phyloP scores from a whole-genome alignment of 371 early-diverging fungal genomes.

The Batkoa obscura region DNA sequence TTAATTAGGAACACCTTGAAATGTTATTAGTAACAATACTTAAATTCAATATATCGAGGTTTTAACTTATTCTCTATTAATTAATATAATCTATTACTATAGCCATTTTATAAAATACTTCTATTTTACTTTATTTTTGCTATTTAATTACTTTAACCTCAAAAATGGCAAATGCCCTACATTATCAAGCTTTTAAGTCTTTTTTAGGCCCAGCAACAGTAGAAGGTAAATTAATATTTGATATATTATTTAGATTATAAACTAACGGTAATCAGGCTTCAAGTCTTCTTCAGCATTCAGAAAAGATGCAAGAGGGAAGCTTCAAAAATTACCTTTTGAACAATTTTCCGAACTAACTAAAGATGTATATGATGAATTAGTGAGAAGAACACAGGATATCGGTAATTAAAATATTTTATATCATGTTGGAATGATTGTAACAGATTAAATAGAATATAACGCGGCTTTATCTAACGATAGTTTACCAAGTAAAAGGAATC shows the following conservation, averaged over 20 bases:
- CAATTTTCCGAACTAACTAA: conserved; percentile 89
- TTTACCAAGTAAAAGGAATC: conserved; percentile 89
- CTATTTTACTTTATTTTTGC: too few species aligned
- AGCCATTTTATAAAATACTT: too few species aligned
- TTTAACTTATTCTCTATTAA: too few species aligned
- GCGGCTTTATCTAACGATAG: neutral
- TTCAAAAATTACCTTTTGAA: conserved; percentile 50
- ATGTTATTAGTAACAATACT: too few species aligned
- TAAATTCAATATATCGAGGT: too few species aligned
- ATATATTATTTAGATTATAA: neutral
- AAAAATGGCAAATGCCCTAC: neutral
- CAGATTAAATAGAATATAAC: too few species aligned
- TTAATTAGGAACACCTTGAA: too few species aligned
- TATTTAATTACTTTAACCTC: too few species aligned
- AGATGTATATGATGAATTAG: conserved; percentile 90
- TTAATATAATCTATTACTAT: too few species aligned
- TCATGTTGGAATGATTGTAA: neutral
- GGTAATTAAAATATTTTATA: conserved; percentile 26
- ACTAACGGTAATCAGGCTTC: neutral
- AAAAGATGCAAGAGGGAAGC: conserved; percentile 55
- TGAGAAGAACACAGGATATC: conserved; percentile 38
- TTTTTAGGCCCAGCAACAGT: neutral
- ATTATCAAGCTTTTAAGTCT: neutral
- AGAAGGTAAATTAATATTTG: neutral
- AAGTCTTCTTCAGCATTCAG: neutral